phyloP scores from a whole-genome alignment of 805 yeast genomes.

The Nakazawaea pomicola region DNA sequence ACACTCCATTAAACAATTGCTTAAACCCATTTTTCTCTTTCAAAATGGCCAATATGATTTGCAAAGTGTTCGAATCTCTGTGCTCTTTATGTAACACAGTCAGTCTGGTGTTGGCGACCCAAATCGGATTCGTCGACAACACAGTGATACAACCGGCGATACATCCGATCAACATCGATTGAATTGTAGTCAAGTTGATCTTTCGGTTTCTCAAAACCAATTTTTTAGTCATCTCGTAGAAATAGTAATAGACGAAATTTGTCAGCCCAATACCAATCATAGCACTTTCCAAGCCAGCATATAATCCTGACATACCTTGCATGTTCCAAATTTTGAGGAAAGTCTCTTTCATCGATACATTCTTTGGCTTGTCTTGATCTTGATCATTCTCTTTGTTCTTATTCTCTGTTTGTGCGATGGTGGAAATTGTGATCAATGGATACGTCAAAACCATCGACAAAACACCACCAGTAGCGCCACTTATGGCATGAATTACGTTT shows the following conservation, averaged over 20 bases:
- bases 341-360: slow-evolving; percentile 11
- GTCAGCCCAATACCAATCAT: slow-evolving; percentile 80
- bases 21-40: slow-evolving; percentile 59
- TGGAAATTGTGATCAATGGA: slow-evolving; percentile 82
- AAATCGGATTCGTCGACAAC: slow-evolving; percentile 78
- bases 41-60: slow-evolving; percentile 56
- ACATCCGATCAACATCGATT: slow-evolving; percentile 74
- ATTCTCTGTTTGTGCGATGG: slow-evolving; percentile 77
- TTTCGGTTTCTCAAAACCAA: slow-evolving; percentile 18
- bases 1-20: slow-evolving; percentile 77
- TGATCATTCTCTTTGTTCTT: slow-evolving; percentile 17
- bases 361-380: too few species aligned
- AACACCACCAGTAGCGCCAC: slow-evolving; percentile 94
- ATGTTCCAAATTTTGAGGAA: slow-evolving; percentile 18
- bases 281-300: slow-evolving; percentile 86
- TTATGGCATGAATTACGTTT: slow-evolving; percentile 79
- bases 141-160: slow-evolving; percentile 86
- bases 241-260: slow-evolving; percentile 86
- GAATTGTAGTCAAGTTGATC: slow-evolving; percentile 50
- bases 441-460: slow-evolving; percentile 82
- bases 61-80: slow-evolving; percentile 42
- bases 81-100: slow-evolving; percentile 44
- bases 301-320: slow-evolving; percentile 66
- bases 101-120: slow-evolving; percentile 93
- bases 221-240: slow-evolving; percentile 63